Evolutionary conservation across 2,329 filamentous ascomycete genomes (phyloP), one percentile per base, ranked within the genome.

Genomic region (Diaporthe amygdali): DNA sequence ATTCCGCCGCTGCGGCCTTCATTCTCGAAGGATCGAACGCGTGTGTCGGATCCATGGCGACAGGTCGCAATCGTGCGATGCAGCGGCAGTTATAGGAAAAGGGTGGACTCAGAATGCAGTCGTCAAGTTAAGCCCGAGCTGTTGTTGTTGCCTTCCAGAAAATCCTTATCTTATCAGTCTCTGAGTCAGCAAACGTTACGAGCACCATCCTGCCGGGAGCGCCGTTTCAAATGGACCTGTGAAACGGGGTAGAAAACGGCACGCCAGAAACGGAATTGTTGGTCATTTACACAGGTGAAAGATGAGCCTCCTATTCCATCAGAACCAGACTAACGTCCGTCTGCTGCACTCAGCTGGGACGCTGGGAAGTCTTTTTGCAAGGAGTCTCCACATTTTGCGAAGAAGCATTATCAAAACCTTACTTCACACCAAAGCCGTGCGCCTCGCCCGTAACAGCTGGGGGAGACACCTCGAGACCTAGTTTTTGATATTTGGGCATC

Each of bases 1-100:
- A 89, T 61, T 87, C 85, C 32, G 84, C 86, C 3, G 87, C 86
- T 32, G 84, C 82, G n/a, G 84, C 82, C 79, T 89, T 90, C 56
- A 88, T 81, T 51, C 81, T 83, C 22, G 84, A 81, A 3, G 85
- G 78, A 66, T 87, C 82, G 74, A 88, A 88, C 1, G 82, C 30
- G 32, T 46, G 56, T 32, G 61, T 70, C 44, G 71, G 63, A 63
- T 68, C 74, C 75, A 76, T 76, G 44, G 59, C 69, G 27, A 52
- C 15, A 17, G 30, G 32, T 30, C 27, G 51, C 52, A n/a, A 49
- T 37, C 41, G 17, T 17, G 41, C 56, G 25, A 14, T 30, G 30
- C 30, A 30, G 44, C n/a, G n/a, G 30, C 8, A 37, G 14, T 64
- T 27, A 41, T 37, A 22, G 9, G 41, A 15, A 47, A 10, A 32